Conservation (phyloP, 2,329 filamentous ascomycete genomes). For the Alternaria sp. region DNA sequence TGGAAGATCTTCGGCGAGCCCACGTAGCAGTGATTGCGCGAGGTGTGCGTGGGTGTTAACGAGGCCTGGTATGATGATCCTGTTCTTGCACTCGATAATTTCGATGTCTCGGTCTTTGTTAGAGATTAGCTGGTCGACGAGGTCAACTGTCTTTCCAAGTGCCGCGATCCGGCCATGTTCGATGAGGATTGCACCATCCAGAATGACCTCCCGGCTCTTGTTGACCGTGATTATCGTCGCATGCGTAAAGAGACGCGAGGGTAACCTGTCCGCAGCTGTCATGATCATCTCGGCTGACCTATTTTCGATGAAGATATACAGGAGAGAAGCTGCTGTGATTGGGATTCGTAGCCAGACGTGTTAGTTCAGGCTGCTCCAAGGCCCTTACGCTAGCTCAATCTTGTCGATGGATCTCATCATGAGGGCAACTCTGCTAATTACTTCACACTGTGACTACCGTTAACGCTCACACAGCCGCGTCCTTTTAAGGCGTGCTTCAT, state of each 20-base stretch:
- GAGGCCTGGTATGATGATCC: slow-evolving; percentile 49
- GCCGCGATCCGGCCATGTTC: slow-evolving; percentile 52
- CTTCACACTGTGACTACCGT: neutral
- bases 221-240: slow-evolving; percentile 64
- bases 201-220: slow-evolving; percentile 54
- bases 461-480: neutral
- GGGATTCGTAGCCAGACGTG: neutral
- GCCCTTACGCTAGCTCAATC: neutral
- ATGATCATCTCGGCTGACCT: neutral
- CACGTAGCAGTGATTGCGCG: slow-evolving; percentile 47
- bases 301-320: neutral
- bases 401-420: neutral
- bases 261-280: neutral
- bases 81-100: slow-evolving; percentile 37
- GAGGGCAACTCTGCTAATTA: neutral
- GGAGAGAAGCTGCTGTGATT: neutral
- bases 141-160: slow-evolving; percentile 53
- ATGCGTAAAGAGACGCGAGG: slow-evolving; percentile 53
- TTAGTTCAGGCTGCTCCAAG: neutral
- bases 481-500: neutral
- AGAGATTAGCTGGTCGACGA: slow-evolving; percentile 26
- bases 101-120: slow-evolving; percentile 2
- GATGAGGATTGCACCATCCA: slow-evolving; percentile 58
- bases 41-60: slow-evolving; percentile 51
- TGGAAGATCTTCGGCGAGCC: slow-evolving; percentile 37